These are phyloP conservation scores for Leptosphaerulina australis DNA, from an alignment of 2,329 filamentous ascomycete species.

Conservation along the genomic window DNA sequence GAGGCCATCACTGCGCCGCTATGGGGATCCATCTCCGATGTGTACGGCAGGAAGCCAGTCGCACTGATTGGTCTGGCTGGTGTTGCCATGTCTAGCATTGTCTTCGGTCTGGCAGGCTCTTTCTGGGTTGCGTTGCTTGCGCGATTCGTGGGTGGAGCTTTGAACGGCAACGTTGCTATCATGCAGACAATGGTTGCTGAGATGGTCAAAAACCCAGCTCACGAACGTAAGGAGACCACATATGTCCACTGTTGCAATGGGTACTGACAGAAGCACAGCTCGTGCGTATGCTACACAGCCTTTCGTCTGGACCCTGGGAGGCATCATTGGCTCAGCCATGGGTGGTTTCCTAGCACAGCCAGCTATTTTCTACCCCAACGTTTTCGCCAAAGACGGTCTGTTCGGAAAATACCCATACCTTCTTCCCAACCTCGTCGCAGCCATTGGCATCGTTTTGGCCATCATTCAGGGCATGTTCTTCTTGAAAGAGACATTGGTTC, in stretches of 20 bases:
- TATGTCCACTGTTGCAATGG: background rate
- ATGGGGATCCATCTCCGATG: conserved; percentile 50
- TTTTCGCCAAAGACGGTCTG: conserved; percentile 70
- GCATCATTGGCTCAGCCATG: conserved; percentile 83
- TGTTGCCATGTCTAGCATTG: conserved; percentile 80
- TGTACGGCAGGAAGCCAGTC: conserved; percentile 51
- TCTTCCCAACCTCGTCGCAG: conserved; percentile 86
- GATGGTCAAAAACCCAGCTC: conserved; percentile 82
- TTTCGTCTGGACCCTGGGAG: conserved; percentile 90
- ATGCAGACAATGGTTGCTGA: conserved; percentile 95
- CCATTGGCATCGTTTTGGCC: conserved; percentile 74
- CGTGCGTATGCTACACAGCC: conserved; percentile 90
- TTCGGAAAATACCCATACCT: conserved; percentile 85
- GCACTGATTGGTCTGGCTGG: conserved; percentile 66
- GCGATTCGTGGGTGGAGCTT: conserved; percentile 75
- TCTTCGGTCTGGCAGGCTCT: conserved; percentile 81
- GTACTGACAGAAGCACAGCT: conserved; percentile 56
- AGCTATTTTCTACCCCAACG: conserved; percentile 71
- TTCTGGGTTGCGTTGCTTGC: conserved; percentile 84
- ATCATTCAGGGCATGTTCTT: conserved; percentile 79
- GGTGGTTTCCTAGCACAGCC: conserved; percentile 87
- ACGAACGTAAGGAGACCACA: conserved; percentile 71
- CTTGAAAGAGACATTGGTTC: conserved; percentile 72
- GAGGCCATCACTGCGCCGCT: conserved; percentile 83
- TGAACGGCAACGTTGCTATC: conserved; percentile 92